Base-by-base conservation (phyloP, 192 early-diverging fungal species). In the Rhizophlyctis rosea region DNA sequence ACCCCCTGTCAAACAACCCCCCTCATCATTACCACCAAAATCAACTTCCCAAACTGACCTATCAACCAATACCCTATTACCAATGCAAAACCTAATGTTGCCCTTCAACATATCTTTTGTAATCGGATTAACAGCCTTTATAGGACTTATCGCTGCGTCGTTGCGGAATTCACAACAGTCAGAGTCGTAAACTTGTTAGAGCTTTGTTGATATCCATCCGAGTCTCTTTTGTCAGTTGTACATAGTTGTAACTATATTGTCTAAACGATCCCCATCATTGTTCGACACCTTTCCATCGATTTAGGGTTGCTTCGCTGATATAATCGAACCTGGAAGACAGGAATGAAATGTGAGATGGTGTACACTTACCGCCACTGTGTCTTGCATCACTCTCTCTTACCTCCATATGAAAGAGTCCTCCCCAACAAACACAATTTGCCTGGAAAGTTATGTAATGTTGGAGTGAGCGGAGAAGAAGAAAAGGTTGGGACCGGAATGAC, bases 321-420 rank as follows among this genome's bases (percentile, higher is more conserved):
- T 89, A 90, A 35, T 64, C 62, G 27, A 54, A 64, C 34, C 62
- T 62, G 25, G 39, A 18, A 7, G 39, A 13, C 9, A 44, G 18
- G 9, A 44, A 18, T n/a, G n/a, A n/a, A n/a, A n/a, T n/a, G n/a
- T n/a, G n/a, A n/a, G n/a, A n/a, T n/a, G n/a, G n/a, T n/a, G 25
- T 0, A 44, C n/a, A 59, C 7, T 16, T 1, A 3, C 24, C 1
- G 28, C 35, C 14, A 14, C 18, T 23, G 14, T 54, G 18, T 16
- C 14, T 54, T 54, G 52, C 28, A 25, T 54, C 14, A 16, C 0
- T 21, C 30, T 32, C 70, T 90, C 88, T 67, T 89, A 91, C 52
- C 91, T 74, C 89, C 90, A 91, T 36, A 94, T 84, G 62, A 90
- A 88, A 0, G 86, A 84, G 30, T 88, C 90, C 39, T 90, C 89